Evolutionary conservation across 331 rosid genomes (phyloP).

Genomic region (Acacia concinna): DNA sequence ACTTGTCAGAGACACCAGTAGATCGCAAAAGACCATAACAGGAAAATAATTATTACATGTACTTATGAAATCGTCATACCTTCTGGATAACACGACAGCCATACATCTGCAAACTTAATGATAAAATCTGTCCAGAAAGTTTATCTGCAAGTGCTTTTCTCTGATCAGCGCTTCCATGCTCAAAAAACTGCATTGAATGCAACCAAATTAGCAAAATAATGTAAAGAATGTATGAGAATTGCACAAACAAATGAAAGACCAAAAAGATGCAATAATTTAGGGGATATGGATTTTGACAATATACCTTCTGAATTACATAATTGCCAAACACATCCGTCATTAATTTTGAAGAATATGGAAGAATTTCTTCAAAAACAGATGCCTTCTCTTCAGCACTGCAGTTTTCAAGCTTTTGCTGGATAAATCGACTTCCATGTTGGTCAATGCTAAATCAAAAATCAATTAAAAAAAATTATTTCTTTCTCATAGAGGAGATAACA

Average conservation of each 20-base stretch:
- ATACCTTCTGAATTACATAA: conserved; percentile 73
- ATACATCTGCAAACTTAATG: conserved; percentile 74
- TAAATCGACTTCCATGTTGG: conserved; percentile 84
- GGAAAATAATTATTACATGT: background rate
- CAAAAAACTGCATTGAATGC: conserved; percentile 47
- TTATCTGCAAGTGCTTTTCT: conserved; percentile 56
- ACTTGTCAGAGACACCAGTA: background rate
- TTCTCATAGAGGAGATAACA: conserved; percentile 8
- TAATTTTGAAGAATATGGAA: conserved; percentile 55
- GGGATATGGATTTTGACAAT: conserved; percentile 15
- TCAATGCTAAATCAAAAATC: conserved; percentile 46
- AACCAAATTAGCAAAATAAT: conserved; percentile 7
- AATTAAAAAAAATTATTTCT: conserved; percentile 17
- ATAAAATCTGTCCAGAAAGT: conserved; percentile 54
- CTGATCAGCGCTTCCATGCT: conserved; percentile 62
- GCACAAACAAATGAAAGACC: background rate
- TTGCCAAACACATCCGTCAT: conserved; percentile 74
- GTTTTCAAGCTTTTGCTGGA: conserved; percentile 67
- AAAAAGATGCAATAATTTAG: background rate
- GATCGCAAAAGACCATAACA: background rate
- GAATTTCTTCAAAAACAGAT: conserved; percentile 64
- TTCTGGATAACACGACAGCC: conserved; percentile 85
- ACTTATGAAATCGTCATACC: conserved; percentile 40
- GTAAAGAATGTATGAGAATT: background rate
- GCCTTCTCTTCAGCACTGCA: conserved; percentile 59